phyloP scores from a whole-genome alignment of 148 eudicot species.

The Silene latifolia region DNA sequence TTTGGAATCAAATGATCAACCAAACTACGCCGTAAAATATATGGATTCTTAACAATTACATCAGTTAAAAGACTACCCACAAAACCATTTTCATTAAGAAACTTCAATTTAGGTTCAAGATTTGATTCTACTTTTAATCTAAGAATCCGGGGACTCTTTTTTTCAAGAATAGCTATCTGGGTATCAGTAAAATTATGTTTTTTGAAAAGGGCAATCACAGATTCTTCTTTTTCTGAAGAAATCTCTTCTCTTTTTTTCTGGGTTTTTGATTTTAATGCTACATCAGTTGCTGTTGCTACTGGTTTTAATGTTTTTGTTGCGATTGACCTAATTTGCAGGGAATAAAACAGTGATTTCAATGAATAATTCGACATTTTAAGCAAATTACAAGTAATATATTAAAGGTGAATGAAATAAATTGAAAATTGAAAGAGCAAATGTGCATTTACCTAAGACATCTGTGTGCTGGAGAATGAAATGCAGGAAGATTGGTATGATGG shows the following conservation, averaged over 20 bases:
- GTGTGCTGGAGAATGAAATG: no score
- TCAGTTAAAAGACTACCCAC: conserved; percentile 1
- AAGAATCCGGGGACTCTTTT: conserved; percentile 10
- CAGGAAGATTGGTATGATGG: no score
- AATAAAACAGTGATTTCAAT: background rate
- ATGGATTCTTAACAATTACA: background rate
- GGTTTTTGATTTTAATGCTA: background rate
- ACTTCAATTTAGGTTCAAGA: conserved; percentile 25
- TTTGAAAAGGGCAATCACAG: conserved; percentile 21
- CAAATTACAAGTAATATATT: no score
- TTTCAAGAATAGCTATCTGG: conserved; percentile 20
- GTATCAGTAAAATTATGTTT: conserved; percentile 14
- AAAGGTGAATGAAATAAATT: no score
- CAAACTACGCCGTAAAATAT: conserved; percentile 17
- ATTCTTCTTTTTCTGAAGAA: background rate
- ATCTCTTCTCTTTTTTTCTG: background rate
- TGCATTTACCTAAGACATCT: no score
- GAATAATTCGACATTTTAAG: conserved; percentile 1
- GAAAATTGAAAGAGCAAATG: no score
- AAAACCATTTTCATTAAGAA: conserved; percentile 19
- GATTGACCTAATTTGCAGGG: conserved; percentile 11
- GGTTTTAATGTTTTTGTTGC: conserved; percentile 7
- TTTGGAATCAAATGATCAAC: conserved; percentile 15
- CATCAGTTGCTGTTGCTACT: background rate
- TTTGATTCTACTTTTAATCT: conserved; percentile 1